phyloP scores from a whole-genome alignment of 2,329 filamentous ascomycete species.

The Diplodia intermedia region DNA sequence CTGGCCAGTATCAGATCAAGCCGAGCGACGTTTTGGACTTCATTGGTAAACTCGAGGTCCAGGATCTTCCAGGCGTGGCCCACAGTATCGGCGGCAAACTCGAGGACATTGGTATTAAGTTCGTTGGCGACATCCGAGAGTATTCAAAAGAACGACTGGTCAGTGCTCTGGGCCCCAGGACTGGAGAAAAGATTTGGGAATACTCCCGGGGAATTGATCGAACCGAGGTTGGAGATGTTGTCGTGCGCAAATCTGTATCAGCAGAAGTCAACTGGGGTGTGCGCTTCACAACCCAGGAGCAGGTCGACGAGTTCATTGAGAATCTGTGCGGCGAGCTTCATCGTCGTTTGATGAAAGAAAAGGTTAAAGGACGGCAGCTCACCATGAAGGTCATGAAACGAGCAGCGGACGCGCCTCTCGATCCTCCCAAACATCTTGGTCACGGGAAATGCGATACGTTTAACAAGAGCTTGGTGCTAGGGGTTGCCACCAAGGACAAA shows the following conservation, averaged over 20 bases:
- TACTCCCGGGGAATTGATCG: constrained; percentile 89
- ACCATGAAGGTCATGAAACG: constrained; percentile 96
- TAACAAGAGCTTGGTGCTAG: constrained; percentile 85
- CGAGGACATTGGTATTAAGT: constrained; percentile 81
- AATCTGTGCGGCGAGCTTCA: constrained; percentile 87
- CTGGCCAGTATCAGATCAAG: constrained; percentile 87
- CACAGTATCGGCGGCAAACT: constrained; percentile 87
- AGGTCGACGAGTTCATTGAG: constrained; percentile 89
- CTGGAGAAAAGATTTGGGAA: constrained; percentile 86
- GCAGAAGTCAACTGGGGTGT: constrained; percentile 99
- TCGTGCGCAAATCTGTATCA: constrained; percentile 89
- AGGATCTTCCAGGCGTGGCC: constrained; percentile 89
- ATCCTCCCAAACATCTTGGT: constrained; percentile 90
- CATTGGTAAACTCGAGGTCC: constrained; percentile 77
- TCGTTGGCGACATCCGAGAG: constrained; percentile 82
- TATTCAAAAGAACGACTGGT: constrained; percentile 77
- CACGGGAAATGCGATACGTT: constrained; percentile 95
- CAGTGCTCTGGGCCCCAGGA: constrained; percentile 83
- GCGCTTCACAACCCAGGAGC: constrained; percentile 87
- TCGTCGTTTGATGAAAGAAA: constrained; percentile 78
- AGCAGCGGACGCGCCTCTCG: constrained; percentile 82
- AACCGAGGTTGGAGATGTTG: constrained; percentile 83
- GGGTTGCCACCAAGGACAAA: constrained; percentile 79
- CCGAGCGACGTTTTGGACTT: constrained; percentile 80
- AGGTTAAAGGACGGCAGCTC: constrained; percentile 84